Evolutionary conservation across 169 alveolate species (phyloP).

Genomic region (Plasmodium coatneyi): DNA sequence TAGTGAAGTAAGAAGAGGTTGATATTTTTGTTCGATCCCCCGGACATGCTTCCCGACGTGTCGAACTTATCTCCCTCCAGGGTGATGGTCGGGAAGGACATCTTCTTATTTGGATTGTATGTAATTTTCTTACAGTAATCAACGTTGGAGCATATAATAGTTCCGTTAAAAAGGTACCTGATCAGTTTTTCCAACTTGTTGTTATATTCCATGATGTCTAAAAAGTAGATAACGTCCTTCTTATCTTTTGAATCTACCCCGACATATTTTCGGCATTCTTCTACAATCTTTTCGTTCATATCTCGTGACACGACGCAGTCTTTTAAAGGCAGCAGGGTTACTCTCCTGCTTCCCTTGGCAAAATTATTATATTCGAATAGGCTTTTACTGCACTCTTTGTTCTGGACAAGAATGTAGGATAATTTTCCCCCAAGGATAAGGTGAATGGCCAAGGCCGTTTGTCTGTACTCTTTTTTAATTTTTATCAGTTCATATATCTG

Average conservation of each 20-base stretch:
- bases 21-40: constrained; percentile 90
- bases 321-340: constrained; percentile 82
- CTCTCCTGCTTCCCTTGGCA: constrained; percentile 68
- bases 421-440: constrained; percentile 79
- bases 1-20: constrained; percentile 72
- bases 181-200: constrained; percentile 82
- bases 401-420: constrained; percentile 77
- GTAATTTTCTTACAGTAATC: constrained; percentile 90
- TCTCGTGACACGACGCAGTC: constrained; percentile 78
- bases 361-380: constrained; percentile 79
- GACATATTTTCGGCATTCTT: constrained; percentile 74
- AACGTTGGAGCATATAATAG: constrained; percentile 87
- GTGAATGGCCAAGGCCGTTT: constrained; percentile 81
- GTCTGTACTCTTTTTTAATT: constrained; percentile 71
- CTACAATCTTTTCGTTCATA: constrained; percentile 68
- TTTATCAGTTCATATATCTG: constrained; percentile 80
- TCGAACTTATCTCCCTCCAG: constrained; percentile 93
- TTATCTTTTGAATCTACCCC: constrained; percentile 70
- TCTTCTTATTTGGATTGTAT: constrained; percentile 82
- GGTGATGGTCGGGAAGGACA: constrained; percentile 89
- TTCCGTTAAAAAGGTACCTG: constrained; percentile 88
- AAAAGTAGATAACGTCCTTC: constrained; percentile 69
- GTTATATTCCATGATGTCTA: constrained; percentile 82
- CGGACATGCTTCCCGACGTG: constrained; percentile 92
- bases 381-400: constrained; percentile 78